These are phyloP conservation scores for Chaetoscypha palmicola DNA, from an alignment of 2,329 filamentous ascomycete species.

Conservation along the genomic window DNA sequence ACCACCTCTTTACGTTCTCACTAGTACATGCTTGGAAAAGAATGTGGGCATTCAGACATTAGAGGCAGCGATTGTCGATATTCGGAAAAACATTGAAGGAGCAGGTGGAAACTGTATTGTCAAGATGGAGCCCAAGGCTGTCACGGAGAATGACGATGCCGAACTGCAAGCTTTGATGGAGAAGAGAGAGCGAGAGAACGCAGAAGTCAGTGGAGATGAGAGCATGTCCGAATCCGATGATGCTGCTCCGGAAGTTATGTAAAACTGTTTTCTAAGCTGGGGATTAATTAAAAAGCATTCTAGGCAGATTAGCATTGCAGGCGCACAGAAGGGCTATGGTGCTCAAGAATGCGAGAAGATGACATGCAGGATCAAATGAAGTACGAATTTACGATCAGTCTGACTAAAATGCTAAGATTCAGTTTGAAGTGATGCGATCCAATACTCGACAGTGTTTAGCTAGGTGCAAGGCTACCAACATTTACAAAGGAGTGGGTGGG, in stretches of 20 bases:
- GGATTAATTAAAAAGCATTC: conserved; percentile 25
- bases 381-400: too few species aligned
- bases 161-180: conserved; percentile 98
- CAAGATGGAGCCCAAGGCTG: conserved; percentile 99
- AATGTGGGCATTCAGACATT: conserved; percentile 72
- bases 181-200: conserved; percentile 96
- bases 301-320: conserved; percentile 28
- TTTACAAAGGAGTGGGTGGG: too few species aligned
- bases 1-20: conserved; percentile 92
- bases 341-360: conserved; percentile 11
- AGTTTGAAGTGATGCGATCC: too few species aligned
- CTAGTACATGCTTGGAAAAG: conserved; percentile 94
- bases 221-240: conserved; percentile 94
- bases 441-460: too few species aligned
- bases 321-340: conserved; percentile 23
- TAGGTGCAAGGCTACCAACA: conserved; percentile 8
- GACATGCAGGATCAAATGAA: neutral
- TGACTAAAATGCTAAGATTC: too few species aligned
- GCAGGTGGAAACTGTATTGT: conserved; percentile 76
- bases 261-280: conserved; percentile 20
- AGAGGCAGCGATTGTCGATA: conserved; percentile 83
- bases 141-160: conserved; percentile 96
- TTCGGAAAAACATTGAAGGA: conserved; percentile 70
- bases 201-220: conserved; percentile 96
- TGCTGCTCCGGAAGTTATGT: conserved; percentile 56